Conservation (phyloP, 331 rosid genomes). For the Quercus phellos region DNA sequence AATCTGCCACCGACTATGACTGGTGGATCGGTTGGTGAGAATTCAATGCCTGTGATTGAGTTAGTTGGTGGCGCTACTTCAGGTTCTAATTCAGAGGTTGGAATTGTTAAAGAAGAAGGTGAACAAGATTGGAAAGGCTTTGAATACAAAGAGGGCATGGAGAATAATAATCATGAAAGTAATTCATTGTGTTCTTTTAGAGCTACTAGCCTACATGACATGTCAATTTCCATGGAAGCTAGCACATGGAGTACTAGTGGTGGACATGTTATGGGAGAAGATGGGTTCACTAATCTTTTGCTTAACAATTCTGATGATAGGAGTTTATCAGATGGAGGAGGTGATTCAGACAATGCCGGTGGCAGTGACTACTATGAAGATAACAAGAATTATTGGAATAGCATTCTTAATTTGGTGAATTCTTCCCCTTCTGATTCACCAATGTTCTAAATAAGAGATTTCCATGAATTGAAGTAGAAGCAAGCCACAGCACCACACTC, state of each 20-base stretch:
- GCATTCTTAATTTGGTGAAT: conserved; percentile 87
- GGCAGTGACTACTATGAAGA: conserved; percentile 63
- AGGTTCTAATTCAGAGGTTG: conserved; percentile 40
- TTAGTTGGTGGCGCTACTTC: conserved; percentile 77
- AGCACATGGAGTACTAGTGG: conserved; percentile 37
- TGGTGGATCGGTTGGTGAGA: conserved; percentile 26
- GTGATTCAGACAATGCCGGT: conserved; percentile 48
- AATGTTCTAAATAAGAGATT: conserved; percentile 36
- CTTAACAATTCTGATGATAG: conserved; percentile 63
- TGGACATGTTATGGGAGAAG: conserved; percentile 45
- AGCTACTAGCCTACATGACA: conserved; percentile 47
- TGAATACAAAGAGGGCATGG: conserved; percentile 46
- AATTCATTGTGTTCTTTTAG: conserved; percentile 41
- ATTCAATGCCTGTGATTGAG: conserved; percentile 51
- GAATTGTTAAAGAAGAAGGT: conserved; percentile 53
- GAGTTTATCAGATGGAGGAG: conserved; percentile 60
- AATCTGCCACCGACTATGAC: conserved; percentile 38
- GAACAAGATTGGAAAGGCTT: conserved; percentile 66
- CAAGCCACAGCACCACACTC: conserved; percentile 8
- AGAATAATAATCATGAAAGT: background rate
- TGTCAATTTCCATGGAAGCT: conserved; percentile 52
- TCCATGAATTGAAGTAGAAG: background rate
- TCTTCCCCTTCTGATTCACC: conserved; percentile 84
- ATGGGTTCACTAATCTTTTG: conserved; percentile 84
- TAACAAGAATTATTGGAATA: conserved; percentile 89